phyloP scores from a whole-genome alignment of 129 eudicot species.

The Centella asiatica region DNA sequence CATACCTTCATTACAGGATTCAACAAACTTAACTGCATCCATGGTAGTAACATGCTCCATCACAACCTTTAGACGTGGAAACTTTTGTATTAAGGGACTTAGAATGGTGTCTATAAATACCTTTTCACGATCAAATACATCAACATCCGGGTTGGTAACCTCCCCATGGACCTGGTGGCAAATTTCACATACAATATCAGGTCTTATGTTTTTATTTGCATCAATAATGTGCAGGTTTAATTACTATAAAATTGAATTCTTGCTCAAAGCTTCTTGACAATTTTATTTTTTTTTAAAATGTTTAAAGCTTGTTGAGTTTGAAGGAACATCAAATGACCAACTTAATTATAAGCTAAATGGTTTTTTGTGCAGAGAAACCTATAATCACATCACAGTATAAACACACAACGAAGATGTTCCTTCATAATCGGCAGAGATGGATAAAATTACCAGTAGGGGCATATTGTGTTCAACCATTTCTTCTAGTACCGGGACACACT shows the following conservation, averaged over 20 bases:
- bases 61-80: conserved; percentile 79
- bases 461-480: conserved; percentile 86
- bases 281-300: no score
- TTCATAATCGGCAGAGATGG: not conserved
- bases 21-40: conserved; percentile 83
- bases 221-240: conserved; percentile 1
- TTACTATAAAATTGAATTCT: no score
- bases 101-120: conserved; percentile 72
- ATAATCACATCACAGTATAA: no score
- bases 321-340: not conserved
- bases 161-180: conserved; percentile 87
- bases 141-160: conserved; percentile 75
- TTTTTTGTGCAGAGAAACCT: no score
- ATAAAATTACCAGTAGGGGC: conserved; percentile 70
- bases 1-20: conserved; percentile 75
- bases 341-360: no score
- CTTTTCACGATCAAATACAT: conserved; percentile 92
- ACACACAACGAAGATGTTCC: not conserved
- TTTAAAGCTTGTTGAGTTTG: no score
- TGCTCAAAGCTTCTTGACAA: no score
- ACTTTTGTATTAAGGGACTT: conserved; percentile 57
- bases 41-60: conserved; percentile 96
- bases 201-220: not conserved
- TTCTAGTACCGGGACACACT: conserved; percentile 77
- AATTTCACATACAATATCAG: not conserved